phyloP scores from a whole-genome alignment of 208 protist species.

The Crithidia fasciculata region DNA sequence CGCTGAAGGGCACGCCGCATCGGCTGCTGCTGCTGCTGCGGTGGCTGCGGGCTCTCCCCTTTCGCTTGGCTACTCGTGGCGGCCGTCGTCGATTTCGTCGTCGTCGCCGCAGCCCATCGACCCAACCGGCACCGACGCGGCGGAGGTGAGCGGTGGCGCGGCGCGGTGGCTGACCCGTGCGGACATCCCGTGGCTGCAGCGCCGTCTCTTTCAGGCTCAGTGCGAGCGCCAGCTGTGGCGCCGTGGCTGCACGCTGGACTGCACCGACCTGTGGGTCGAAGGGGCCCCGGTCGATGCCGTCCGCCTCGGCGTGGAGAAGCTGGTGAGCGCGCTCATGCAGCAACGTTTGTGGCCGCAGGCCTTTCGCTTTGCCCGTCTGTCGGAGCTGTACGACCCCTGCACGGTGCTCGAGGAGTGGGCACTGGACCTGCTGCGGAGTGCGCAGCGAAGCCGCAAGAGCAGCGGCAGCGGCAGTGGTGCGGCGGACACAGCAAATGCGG shows the following conservation, averaged over 20 bases:
- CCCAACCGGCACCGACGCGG: background rate
- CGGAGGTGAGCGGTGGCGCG: background rate
- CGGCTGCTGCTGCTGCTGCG: slow-evolving; percentile 10
- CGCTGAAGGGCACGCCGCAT: background rate
- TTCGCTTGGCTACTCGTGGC: slow-evolving; percentile 47
- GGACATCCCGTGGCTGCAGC: slow-evolving; percentile 77
- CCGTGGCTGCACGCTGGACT: slow-evolving; percentile 69
- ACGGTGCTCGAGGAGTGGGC: slow-evolving; percentile 68
- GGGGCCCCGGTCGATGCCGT: slow-evolving; percentile 46
- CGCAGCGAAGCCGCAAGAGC: slow-evolving; percentile 12
- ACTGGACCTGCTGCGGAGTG: slow-evolving; percentile 45
- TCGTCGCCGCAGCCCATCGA: slow-evolving; percentile 12
- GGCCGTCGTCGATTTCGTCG: slow-evolving; percentile 20
- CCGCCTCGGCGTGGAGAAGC: slow-evolving; percentile 45
- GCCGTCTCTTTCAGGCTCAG: slow-evolving; percentile 76
- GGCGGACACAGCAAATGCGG: slow-evolving; percentile 3
- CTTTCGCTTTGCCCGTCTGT: slow-evolving; percentile 61
- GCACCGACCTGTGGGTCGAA: slow-evolving; percentile 78
- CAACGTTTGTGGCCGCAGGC: slow-evolving; percentile 76
- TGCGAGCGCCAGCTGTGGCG: slow-evolving; percentile 78
- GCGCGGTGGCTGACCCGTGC: slow-evolving; percentile 48
- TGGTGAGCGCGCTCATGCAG: slow-evolving; percentile 71
- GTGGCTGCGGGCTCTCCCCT: slow-evolving; percentile 33
- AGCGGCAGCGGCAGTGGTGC: background rate
- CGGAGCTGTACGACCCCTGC: slow-evolving; percentile 40